These are phyloP conservation scores for Euphorbia lathyris DNA, from an alignment of 345 rosid species.

Conservation along the genomic window DNA sequence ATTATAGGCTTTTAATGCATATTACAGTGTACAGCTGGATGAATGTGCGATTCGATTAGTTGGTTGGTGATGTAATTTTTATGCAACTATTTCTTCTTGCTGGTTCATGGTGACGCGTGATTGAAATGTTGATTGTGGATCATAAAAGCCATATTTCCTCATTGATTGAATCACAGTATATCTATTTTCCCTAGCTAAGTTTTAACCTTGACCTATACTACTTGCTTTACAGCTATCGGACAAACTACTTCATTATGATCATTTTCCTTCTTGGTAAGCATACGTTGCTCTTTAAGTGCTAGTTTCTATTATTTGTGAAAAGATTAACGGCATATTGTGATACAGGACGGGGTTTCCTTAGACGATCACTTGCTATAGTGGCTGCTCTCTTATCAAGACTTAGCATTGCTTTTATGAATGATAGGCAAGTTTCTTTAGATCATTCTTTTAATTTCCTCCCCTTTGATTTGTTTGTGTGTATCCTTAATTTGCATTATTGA, in stretches of 20 bases:
- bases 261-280: constrained; percentile 72
- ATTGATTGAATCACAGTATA: not conserved
- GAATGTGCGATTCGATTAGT: not conserved
- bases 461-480: not conserved
- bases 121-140: not conserved
- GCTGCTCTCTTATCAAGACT: constrained; percentile 71
- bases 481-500: not conserved
- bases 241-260: constrained; percentile 91
- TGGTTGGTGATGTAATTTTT: not conserved
- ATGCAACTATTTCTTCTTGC: not conserved
- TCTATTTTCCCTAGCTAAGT: not conserved
- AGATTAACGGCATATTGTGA: not conserved
- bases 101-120: not conserved
- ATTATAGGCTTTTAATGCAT: too few species aligned
- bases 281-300: not conserved
- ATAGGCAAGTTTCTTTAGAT: constrained; percentile 47
- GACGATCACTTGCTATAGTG: constrained; percentile 78
- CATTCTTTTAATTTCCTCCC: not conserved
- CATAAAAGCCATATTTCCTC: not conserved
- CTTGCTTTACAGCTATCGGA: constrained; percentile 73
- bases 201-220: not conserved
- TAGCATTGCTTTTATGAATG: constrained; percentile 78
- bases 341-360: constrained; percentile 76
- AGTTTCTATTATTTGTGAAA: not conserved
- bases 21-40: not conserved